Percentiles rank a stretch among this genome's conserved stretches.
These are phyloP conservation scores for Pestalotiopsis sp. DNA, from an alignment of 2,329 filamentous ascomycete species.

Conservation along the genomic window DNA sequence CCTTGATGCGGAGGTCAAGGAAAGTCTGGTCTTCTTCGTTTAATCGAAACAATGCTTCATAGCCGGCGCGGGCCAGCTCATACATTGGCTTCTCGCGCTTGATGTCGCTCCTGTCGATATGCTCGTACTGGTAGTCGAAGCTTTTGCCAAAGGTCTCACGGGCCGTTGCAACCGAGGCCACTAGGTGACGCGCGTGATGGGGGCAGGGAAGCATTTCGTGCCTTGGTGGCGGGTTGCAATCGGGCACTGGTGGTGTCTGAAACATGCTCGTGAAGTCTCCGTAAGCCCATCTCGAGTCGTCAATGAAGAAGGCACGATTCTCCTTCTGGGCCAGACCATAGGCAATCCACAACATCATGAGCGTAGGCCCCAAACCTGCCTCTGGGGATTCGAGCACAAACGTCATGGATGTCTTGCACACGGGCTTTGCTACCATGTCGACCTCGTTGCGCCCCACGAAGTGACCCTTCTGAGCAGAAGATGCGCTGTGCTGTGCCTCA, in stretches of 20 bases:
- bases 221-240: constrained; percentile 71
- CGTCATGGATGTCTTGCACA: constrained; percentile 74
- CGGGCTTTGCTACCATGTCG: constrained; percentile 47
- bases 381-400: constrained; percentile 76
- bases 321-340: constrained; percentile 79
- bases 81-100: constrained; percentile 64
- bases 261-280: constrained; percentile 77
- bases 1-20: constrained; percentile 58
- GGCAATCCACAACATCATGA: constrained; percentile 82
- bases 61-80: constrained; percentile 68
- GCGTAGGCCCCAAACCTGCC: constrained; percentile 74
- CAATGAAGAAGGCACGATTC: constrained; percentile 78
- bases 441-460: constrained; percentile 52
- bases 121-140: constrained; percentile 56
- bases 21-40: constrained; percentile 67
- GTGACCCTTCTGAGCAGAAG: constrained; percentile 28
- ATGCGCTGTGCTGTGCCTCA: constrained; percentile 40
- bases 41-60: constrained; percentile 74
- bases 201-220: constrained; percentile 82
- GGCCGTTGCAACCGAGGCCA: constrained; percentile 72
- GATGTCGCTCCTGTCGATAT: constrained; percentile 50
- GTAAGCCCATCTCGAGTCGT: constrained; percentile 83
- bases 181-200: constrained; percentile 71
- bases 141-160: constrained; percentile 63
- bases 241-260: constrained; percentile 62